Percentiles rank a stretch among this genome's conserved stretches.
phyloP scores from a whole-genome alignment of 1,284 basidiomycete genomes.

The Pseudozyma thailandica region DNA sequence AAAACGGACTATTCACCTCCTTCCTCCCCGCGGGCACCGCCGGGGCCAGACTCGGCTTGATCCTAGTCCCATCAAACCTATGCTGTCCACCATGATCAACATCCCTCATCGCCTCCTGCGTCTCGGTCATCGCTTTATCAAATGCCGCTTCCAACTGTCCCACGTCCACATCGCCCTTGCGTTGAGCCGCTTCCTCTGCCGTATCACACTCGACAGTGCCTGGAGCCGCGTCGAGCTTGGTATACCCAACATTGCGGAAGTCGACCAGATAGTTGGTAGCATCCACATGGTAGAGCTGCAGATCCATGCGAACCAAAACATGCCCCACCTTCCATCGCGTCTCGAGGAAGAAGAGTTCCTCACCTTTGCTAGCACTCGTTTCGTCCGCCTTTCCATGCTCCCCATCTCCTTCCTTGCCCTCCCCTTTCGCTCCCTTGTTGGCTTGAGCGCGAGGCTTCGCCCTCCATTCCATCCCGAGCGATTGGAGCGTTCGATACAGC shows the following conservation, averaged over 20 bases:
- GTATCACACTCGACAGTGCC: not conserved
- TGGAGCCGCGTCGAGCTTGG: constrained; percentile 68
- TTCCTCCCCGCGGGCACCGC: constrained; percentile 74
- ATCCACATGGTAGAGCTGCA: constrained; percentile 95
- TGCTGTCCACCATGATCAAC: constrained; percentile 26
- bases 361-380: constrained; percentile 68
- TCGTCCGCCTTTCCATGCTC: constrained; percentile 61
- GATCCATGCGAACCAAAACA: constrained; percentile 80
- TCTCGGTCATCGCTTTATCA: constrained; percentile 36
- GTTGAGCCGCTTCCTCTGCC: not conserved
- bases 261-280: constrained; percentile 96
- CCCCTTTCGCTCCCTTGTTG: constrained; percentile 20
- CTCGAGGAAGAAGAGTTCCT: constrained; percentile 89
- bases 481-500: constrained; percentile 91
- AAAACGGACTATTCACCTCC: constrained; percentile 85
- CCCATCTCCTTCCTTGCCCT: constrained; percentile 26
- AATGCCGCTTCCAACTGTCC: constrained; percentile 38
- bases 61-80: constrained; percentile 33
- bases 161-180: constrained; percentile 5
- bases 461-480: constrained; percentile 95
- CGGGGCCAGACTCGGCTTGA: constrained; percentile 47
- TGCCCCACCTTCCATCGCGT: constrained; percentile 83
- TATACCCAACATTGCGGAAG: constrained; percentile 95
- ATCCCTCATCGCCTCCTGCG: constrained; percentile 28
- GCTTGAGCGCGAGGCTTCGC: constrained; percentile 50